phyloP scores from a whole-genome alignment of 129 eudicot species.

The Pittosporum tobira region DNA sequence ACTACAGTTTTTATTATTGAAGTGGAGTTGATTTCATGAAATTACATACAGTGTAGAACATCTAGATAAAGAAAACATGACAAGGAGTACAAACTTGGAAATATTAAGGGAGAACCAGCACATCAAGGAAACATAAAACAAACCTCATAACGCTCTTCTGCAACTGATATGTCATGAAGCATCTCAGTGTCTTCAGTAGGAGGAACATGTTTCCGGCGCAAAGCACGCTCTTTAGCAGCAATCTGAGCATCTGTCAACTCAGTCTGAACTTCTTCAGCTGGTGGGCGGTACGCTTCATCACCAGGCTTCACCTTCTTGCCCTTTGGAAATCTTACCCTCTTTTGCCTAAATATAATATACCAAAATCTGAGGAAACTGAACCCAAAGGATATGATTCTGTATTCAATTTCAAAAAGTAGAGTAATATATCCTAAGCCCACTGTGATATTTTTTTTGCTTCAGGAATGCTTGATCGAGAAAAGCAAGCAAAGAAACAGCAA shows the following conservation, averaged over 20 bases:
- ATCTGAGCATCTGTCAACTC: conserved; percentile 31
- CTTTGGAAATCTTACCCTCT: conserved; percentile 72
- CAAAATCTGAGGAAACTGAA: neutral
- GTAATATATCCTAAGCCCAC: too few relatives aligned
- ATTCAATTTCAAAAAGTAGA: neutral
- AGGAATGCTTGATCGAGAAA: too few relatives aligned
- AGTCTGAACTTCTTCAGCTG: conserved; percentile 26
- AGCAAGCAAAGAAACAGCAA: too few relatives aligned
- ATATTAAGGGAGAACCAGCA: neutral
- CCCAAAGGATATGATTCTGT: too few relatives aligned
- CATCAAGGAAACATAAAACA: neutral
- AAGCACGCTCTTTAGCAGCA: conserved; percentile 58
- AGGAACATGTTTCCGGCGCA: conserved; percentile 35
- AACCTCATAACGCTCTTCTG: conserved; percentile 74
- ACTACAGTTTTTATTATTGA: too few relatives aligned
- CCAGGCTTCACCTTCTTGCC: conserved; percentile 65
- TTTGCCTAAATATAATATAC: conserved; percentile 27
- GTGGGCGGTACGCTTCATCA: conserved; percentile 28
- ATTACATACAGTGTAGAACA: neutral
- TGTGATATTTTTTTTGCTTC: too few relatives aligned
- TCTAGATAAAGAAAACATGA: neutral
- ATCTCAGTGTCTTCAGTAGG: conserved; percentile 32
- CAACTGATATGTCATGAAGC: conserved; percentile 39
- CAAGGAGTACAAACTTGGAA: neutral
- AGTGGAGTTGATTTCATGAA: too few relatives aligned